A percentile compares a stretch with the other conserved stretches of the same genome.
Evolutionary conservation across 352 stramenopile genomes (phyloP).

Genomic region (Achlya hypogyna): DNA sequence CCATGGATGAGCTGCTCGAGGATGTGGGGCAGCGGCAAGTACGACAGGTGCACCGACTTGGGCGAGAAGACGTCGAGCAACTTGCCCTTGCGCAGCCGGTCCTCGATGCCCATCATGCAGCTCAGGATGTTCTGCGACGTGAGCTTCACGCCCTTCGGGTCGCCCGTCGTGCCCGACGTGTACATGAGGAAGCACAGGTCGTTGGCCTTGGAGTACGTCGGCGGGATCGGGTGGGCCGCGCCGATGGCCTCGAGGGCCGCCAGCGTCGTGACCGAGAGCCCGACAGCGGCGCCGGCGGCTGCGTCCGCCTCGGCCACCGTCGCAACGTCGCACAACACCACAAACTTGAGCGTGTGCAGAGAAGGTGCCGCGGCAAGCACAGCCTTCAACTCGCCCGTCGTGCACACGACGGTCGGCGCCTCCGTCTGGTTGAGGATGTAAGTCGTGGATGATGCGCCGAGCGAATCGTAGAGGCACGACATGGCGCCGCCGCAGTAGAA

Average conservation of each 20-base stretch:
- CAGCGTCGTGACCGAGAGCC: background rate
- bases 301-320: background rate
- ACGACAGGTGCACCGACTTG: constrained; percentile 41
- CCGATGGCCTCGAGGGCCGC: background rate
- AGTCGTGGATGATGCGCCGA: constrained; percentile 22
- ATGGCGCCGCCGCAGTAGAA: constrained; percentile 61
- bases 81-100: background rate
- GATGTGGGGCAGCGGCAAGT: constrained; percentile 86
- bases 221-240: constrained; percentile 27
- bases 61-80: background rate
- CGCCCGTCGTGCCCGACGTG: constrained; percentile 22
- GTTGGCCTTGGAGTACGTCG: constrained; percentile 13
- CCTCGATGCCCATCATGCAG: background rate
- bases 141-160: constrained; percentile 23
- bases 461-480: constrained; percentile 59
- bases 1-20: constrained; percentile 57
- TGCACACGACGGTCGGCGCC: constrained; percentile 22
- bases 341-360: background rate
- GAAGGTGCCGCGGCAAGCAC: constrained; percentile 4
- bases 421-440: constrained; percentile 23
- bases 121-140: constrained; percentile 28
- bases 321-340: constrained; percentile 1
- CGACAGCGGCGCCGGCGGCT: background rate
- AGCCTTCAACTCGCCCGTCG: constrained; percentile 13
- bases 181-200: constrained; percentile 20